A percentile compares a stretch with the other conserved stretches of the same genome.
phyloP scores from a whole-genome alignment of 331 rosid genomes.

The Dryas integrifolia region DNA sequence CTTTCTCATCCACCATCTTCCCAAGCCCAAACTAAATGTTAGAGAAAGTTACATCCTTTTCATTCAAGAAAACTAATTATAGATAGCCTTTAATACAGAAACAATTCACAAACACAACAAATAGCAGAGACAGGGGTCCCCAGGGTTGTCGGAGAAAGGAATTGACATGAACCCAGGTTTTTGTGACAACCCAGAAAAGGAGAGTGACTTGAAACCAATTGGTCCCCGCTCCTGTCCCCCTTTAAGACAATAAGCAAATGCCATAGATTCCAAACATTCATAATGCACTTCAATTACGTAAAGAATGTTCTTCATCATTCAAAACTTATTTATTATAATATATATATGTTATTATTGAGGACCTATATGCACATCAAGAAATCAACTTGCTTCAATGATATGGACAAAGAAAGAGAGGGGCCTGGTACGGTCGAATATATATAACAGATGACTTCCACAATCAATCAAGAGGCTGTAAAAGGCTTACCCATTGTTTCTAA shows the following conservation, averaged over 20 bases:
- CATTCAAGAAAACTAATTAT: conserved; percentile 34
- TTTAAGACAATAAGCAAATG: conserved; percentile 51
- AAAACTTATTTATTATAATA: neutral
- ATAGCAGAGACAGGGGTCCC: conserved; percentile 72
- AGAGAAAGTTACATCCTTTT: conserved; percentile 40
- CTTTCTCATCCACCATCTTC: conserved; percentile 56
- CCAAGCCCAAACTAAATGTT: conserved; percentile 22
- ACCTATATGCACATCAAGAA: neutral
- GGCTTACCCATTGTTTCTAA: too few species aligned
- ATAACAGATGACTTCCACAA: too few species aligned
- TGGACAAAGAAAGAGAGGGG: neutral
- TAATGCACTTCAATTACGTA: conserved; percentile 43
- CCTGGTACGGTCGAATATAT: too few species aligned
- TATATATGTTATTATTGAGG: conserved; percentile 10
- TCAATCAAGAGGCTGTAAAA: too few species aligned
- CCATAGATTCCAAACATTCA: conserved; percentile 64
- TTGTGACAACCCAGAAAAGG: conserved; percentile 62
- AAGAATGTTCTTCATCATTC: conserved; percentile 45
- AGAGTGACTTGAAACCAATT: conserved; percentile 66
- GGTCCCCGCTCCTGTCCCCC: conserved; percentile 81
- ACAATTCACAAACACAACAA: conserved; percentile 24
- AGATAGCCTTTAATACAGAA: conserved; percentile 1
- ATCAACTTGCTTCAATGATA: neutral
- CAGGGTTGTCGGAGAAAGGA: conserved; percentile 64
- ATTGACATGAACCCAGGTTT: conserved; percentile 53